A percentile compares a stretch with the other conserved stretches of the same genome.
phyloP scores from a whole-genome alignment of 495 filamentous ascomycete genomes.

The Choiromyces venosus region DNA sequence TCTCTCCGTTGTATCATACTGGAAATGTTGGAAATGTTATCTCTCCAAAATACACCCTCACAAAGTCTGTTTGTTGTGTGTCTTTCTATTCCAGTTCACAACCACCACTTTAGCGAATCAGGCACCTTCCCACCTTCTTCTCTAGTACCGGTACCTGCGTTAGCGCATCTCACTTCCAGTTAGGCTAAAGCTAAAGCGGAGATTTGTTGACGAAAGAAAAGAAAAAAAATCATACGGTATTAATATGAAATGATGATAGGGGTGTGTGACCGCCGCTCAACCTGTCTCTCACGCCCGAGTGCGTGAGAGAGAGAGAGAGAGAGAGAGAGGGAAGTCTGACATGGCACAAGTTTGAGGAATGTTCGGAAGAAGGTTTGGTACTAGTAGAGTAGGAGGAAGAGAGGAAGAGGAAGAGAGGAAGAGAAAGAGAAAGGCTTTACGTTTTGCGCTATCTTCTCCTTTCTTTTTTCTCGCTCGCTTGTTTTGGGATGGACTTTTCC shows the following conservation, averaged over 20 bases:
- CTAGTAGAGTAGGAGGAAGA: not conserved
- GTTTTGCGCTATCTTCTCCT: no score
- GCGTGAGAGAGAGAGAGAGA: not conserved
- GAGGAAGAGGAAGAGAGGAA: not conserved
- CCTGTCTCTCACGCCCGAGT: no score
- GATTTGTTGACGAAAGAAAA: conserved; percentile 24
- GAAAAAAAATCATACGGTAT: no score
- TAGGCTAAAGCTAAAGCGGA: conserved; percentile 23
- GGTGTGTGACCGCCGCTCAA: no score
- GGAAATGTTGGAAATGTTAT: not conserved
- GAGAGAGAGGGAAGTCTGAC: not conserved
- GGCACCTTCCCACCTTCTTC: no score
- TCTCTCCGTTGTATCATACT: conserved; percentile 9
- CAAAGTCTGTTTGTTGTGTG: not conserved
- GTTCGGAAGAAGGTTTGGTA: not conserved
- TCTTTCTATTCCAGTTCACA: not conserved
- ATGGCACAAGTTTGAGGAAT: not conserved
- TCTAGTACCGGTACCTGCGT: conserved; percentile 23
- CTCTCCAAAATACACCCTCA: no score
- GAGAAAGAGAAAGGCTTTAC: no score
- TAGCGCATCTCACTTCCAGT: conserved; percentile 18
- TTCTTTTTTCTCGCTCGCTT: not conserved
- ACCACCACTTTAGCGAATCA: not conserved
- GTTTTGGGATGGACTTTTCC: not conserved
- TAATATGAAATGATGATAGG: no score